phyloP scores from a whole-genome alignment of 2,329 filamentous ascomycete genomes.

The Cladosporium phlei region DNA sequence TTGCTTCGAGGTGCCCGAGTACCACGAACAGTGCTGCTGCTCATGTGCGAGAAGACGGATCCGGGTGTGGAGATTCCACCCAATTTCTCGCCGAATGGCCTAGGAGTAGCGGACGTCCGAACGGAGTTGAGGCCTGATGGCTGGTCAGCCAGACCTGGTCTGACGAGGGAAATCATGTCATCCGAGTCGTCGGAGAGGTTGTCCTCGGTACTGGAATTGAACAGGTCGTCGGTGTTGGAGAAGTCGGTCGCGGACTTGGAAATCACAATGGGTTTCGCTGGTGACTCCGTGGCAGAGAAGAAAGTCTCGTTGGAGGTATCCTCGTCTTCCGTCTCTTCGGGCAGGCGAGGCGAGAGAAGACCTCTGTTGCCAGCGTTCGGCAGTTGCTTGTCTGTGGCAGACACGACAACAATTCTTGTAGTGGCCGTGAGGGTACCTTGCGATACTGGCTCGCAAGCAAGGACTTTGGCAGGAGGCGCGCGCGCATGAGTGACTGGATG shows the following conservation, averaged over 20 bases:
- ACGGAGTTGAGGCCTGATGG: slow-evolving; percentile 75
- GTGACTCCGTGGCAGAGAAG: slow-evolving; percentile 75
- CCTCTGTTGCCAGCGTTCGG: slow-evolving; percentile 20
- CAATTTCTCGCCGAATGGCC: slow-evolving; percentile 63
- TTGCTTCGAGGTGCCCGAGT: slow-evolving; percentile 62
- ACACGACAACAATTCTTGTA: slow-evolving; percentile 79
- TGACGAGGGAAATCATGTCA: slow-evolving; percentile 84
- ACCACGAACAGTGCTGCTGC: slow-evolving; percentile 72
- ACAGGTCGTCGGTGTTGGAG: slow-evolving; percentile 47
- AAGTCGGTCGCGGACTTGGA: slow-evolving; percentile 36
- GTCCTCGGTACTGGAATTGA: slow-evolving; percentile 61
- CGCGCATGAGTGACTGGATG: slow-evolving; percentile 84
- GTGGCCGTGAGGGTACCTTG: slow-evolving; percentile 73
- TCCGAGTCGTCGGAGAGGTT: slow-evolving; percentile 89
- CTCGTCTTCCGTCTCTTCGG: slow-evolving; percentile 47
- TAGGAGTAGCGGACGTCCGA: slow-evolving; percentile 74
- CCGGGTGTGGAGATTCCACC: slow-evolving; percentile 78
- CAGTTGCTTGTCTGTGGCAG: slow-evolving; percentile 58
- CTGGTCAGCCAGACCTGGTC: slow-evolving; percentile 71
- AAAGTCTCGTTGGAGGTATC: slow-evolving; percentile 88
- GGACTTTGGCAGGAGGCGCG: slow-evolving; percentile 78
- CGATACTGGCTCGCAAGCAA: slow-evolving; percentile 88
- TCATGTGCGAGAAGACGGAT: slow-evolving; percentile 85
- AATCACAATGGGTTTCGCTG: slow-evolving; percentile 35
- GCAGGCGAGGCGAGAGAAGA: slow-evolving; percentile 29